Conservation (phyloP, 352 stramenopile genomes). For the Phytopythium boreale region DNA sequence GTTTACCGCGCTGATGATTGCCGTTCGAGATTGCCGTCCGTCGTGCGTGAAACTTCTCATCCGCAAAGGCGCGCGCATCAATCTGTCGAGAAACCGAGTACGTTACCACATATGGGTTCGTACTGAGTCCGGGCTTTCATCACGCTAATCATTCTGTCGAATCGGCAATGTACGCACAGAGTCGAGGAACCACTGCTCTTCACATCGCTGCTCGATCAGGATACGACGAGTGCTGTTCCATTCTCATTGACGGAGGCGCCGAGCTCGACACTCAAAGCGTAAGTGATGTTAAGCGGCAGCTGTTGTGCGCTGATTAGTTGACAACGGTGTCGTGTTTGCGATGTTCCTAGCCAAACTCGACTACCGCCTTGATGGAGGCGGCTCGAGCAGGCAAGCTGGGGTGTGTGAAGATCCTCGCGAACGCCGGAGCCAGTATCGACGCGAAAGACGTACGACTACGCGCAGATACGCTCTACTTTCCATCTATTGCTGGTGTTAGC, state of each 20-base stretch:
- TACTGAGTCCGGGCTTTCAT: not conserved
- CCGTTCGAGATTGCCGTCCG: constrained; percentile 59
- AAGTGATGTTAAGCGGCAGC: constrained; percentile 11
- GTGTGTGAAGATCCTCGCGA: constrained; percentile 66
- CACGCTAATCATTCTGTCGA: constrained; percentile 9
- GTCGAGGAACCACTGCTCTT: constrained; percentile 75
- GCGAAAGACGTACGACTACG: constrained; percentile 67
- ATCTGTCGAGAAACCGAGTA: constrained; percentile 81
- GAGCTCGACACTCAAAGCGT: constrained; percentile 79
- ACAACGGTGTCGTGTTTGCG: not conserved
- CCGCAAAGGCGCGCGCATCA: constrained; percentile 78
- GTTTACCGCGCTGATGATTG: constrained; percentile 81
- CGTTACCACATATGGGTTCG: constrained; percentile 1
- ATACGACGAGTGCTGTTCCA: constrained; percentile 69
- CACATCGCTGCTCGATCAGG: constrained; percentile 77
- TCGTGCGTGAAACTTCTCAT: constrained; percentile 70
- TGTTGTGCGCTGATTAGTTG: not conserved
- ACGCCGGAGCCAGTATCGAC: constrained; percentile 61
- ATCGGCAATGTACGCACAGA: constrained; percentile 36
- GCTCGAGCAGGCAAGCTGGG: constrained; percentile 74
- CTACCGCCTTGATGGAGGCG: constrained; percentile 86
- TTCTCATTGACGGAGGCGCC: constrained; percentile 64
- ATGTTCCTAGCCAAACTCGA: constrained; percentile 66
- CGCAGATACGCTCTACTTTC: not conserved
- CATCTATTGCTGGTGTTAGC: not conserved